A percentile compares a stretch with the other conserved stretches of the same genome.
phyloP scores from a whole-genome alignment of 2,329 filamentous ascomycete species.

The Rhytidhysteron rufulum region DNA sequence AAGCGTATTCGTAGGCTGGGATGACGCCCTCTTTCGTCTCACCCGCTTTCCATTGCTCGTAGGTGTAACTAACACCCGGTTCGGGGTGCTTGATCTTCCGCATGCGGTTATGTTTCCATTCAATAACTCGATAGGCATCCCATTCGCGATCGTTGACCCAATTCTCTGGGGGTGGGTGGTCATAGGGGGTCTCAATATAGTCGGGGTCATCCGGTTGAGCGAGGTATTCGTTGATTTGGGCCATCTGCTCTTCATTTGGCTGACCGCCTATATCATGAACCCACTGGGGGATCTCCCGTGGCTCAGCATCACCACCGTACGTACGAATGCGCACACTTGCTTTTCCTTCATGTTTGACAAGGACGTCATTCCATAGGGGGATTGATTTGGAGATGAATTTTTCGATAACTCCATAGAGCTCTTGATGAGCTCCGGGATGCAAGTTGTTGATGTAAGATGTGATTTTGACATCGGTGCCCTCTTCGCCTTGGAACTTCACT shows the following conservation, averaged over 20 bases:
- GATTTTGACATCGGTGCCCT: slow-evolving; percentile 34
- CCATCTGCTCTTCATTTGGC: not conserved
- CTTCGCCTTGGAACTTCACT: slow-evolving; percentile 39
- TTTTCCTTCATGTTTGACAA: slow-evolving; percentile 9
- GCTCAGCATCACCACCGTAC: not conserved
- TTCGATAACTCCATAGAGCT: slow-evolving; percentile 41
- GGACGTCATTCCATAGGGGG: slow-evolving; percentile 44
- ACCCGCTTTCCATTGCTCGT: not conserved
- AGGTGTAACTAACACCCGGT: not conserved
- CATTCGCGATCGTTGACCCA: not conserved
- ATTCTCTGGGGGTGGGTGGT: too few relatives aligned
- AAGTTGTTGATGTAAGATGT: slow-evolving; percentile 54
- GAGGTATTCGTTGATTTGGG: not conserved
- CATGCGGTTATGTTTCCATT: slow-evolving; percentile 7
- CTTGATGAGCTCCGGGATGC: slow-evolving; percentile 40
- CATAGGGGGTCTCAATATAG: not conserved
- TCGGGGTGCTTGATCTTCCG: slow-evolving; percentile 14
- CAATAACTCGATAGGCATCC: slow-evolving; percentile 3
- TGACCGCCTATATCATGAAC: too few relatives aligned
- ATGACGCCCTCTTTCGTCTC: too few relatives aligned
- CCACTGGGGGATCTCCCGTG: not conserved
- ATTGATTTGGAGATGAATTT: slow-evolving; percentile 38
- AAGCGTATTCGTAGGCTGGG: too few relatives aligned
- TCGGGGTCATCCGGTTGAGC: not conserved
- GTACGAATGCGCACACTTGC: slow-evolving; percentile 4